Conservation (phyloP, 1,284 basidiomycete genomes). For the Meira nashicola region DNA sequence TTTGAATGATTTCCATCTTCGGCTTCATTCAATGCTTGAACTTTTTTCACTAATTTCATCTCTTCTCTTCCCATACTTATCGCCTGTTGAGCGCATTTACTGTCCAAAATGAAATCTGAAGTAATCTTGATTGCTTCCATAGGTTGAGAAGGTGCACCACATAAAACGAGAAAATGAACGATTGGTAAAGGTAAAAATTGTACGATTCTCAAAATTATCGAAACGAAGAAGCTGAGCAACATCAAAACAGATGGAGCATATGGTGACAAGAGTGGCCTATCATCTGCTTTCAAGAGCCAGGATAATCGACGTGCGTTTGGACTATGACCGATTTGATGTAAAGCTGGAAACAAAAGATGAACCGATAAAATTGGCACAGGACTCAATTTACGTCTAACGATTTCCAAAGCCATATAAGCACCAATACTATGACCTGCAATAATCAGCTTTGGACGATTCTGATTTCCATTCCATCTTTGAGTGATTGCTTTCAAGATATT, state of each 20-base stretch:
- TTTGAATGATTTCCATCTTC: constrained; percentile 2
- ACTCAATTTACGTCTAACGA: constrained; percentile 3
- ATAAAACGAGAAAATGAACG: constrained; percentile 5
- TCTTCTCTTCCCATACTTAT: constrained; percentile 36
- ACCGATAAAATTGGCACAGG: constrained; percentile 22
- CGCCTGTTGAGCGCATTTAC: constrained; percentile 25
- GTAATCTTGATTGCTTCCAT: constrained; percentile 20
- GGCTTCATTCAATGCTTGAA: constrained; percentile 16
- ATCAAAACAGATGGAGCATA: background rate
- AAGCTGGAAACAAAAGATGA: constrained; percentile 37
- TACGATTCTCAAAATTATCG: constrained; percentile 25
- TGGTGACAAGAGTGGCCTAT: background rate
- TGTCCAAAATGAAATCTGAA: constrained; percentile 24
- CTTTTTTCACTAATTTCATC: constrained; percentile 21
- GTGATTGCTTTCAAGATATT: constrained; percentile 1
- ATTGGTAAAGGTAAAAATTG: constrained; percentile 24
- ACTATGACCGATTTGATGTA: constrained; percentile 31
- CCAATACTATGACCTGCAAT: constrained; percentile 37
- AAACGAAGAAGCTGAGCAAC: constrained; percentile 12
- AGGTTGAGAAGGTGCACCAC: constrained; percentile 4
- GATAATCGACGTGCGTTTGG: constrained; percentile 28
- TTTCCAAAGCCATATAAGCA: constrained; percentile 27
- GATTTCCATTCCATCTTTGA: background rate
- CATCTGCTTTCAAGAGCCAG: background rate
- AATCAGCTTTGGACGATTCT: constrained; percentile 16